Base-by-base conservation (phyloP, 106 monocot species). In the Agapanthus africanus region DNA sequence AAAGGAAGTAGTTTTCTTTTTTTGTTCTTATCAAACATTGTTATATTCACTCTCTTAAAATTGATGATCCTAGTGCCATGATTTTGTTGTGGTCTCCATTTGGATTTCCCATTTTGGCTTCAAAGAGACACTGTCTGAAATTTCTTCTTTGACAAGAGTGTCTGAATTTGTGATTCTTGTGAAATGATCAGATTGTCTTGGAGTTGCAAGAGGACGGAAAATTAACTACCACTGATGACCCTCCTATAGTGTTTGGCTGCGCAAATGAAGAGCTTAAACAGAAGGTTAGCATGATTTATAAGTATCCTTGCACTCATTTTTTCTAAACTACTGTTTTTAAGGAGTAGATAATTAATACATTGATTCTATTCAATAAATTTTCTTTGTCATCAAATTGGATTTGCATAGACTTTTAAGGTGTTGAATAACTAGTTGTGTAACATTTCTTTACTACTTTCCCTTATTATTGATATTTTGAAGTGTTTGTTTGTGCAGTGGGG, bases 151-250 rank as follows among this genome's bases (percentile, higher is more conserved):
- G n/a, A 37, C n/a, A 22, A 37, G 11, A 14, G 8, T 31, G 8
- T 9, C 28, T 60, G 15, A 60, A 31, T 60, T 31, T 60, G 16
- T 41, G 46, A 44, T 46, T 11, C 30, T 14, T 63, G 18, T 40
- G 32, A 33, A 32, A 35, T 68, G 11, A 75, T 70, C 77, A 97
- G 97, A 79, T 97, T 59, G 87, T 91, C 47, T 75, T 97, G 84
- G 92, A 97, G 79, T 80, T 97, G 77, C 86, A 87, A 80, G 82
- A 75, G 74, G 89, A 89, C 75, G 97, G 97, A 26, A 97, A 84
- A 72, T 68, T 97, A 68, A 76, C 71, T 40, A 97, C 89, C 28
- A 90, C 84, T 46, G 92, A 97, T 83, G 97, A 92, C 19, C 95
- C 91, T 66, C 86, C 88, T 66, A 72, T 91, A 72, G 78, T 84